Percentiles rank a stretch among this genome's conserved stretches.
Conservation (phyloP, 305 asterid genomes). For the Fraxinus xanthoxyloides region DNA sequence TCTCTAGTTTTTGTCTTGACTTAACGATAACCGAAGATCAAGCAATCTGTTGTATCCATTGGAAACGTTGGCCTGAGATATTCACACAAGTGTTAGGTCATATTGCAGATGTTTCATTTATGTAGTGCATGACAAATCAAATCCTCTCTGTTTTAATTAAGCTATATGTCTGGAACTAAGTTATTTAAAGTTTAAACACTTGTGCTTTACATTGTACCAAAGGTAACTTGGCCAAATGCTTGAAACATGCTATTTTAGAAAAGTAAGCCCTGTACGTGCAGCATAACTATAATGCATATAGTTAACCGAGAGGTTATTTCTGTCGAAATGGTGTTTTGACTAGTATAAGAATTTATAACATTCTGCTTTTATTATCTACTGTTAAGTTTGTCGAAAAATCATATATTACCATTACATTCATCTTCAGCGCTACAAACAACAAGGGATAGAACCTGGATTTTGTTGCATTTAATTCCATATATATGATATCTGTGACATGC, state of each 20-base stretch:
- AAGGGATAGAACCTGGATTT: background rate
- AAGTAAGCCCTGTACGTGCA: no score
- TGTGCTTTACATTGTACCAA: background rate
- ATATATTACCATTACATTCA: background rate
- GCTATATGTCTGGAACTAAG: background rate
- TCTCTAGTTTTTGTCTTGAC: constrained; percentile 15
- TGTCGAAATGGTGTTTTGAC: background rate
- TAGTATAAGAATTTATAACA: background rate
- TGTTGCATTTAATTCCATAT: background rate
- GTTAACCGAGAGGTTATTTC: background rate
- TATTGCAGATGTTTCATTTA: background rate
- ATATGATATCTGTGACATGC: background rate
- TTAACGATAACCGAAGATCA: constrained; percentile 6
- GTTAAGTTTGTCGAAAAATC: background rate
- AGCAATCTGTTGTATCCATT: background rate
- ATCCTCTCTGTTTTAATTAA: background rate
- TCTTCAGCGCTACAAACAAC: background rate
- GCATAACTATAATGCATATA: background rate
- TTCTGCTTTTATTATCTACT: background rate
- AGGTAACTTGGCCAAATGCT: background rate
- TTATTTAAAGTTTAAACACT: background rate
- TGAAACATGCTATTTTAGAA: background rate
- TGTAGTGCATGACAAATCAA: background rate
- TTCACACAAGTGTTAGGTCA: background rate
- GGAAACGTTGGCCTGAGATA: background rate